Evolutionary conservation across 306 rosid species (phyloP), one percentile per base, ranked within the genome.

Genomic region (Elaeagnus macrophylla): DNA sequence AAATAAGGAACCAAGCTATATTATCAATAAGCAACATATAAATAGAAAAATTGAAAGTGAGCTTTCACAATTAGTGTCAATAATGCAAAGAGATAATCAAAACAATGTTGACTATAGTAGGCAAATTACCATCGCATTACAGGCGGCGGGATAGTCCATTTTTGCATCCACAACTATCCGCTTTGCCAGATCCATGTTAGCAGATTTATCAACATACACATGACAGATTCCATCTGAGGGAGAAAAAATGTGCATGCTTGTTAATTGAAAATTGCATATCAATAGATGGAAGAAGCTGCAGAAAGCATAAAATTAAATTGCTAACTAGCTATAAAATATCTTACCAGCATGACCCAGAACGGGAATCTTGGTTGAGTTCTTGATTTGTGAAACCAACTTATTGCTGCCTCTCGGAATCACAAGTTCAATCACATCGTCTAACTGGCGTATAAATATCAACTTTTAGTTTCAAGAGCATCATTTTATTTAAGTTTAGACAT

Each of bases 341-440:
- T 87, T 65, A 91, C 99, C 99, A 65, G 99, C 96, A 66, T 91
- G 99, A 58, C 99, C 99, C 40, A 93, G 85, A 67, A 93, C 99
- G 45, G 99, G 96, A 74, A 93, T 93, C 75, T 93, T 87, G 51
- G 99, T 93, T 13, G 84, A 87, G 66, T 79, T 82, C 81, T 87
- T 87, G 51, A 93, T 88, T 77, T 85, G 82, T 68, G 96, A 80
- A 46, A 93, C 95, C 67, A 93, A 88, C 75, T 93, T 73, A 75
- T 87, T 93, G 87, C 99, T 93, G 60, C 99, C 99, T 72, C 99
- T 83, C 43, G 99, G 99, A 72, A 93, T 93, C 62, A 93, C 95
- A 56, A 93, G 84, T 73, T 91, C 99, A 65, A 91, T 91, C 40
- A 84, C 89, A 46, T 91, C 94, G 68, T 91, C 96, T 43, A 80